Percentiles rank a stretch among this genome's conserved stretches.
Evolutionary conservation across 2,329 filamentous ascomycete species (phyloP).

Genomic region (Fusarium solani-melongenae): DNA sequence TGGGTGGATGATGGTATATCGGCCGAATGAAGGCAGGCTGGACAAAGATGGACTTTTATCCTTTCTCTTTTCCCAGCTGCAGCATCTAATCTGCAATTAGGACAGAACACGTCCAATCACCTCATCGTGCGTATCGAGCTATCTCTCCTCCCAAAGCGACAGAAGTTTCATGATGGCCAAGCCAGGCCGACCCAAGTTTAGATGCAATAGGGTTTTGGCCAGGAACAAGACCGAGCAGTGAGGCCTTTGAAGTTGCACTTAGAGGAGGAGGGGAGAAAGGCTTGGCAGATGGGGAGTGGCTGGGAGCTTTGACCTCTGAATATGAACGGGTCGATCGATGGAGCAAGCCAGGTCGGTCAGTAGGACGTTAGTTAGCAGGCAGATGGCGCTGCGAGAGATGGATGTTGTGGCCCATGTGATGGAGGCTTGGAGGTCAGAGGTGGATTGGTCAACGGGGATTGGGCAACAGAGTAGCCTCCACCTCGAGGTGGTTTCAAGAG

Average conservation of each 20-base stretch:
- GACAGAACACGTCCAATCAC: not conserved
- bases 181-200: not conserved
- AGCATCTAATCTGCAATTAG: not conserved
- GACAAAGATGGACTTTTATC: not conserved
- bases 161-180: not conserved
- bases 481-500: not conserved
- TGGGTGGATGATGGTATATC: not conserved
- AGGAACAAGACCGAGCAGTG: constrained; percentile 1
- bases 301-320: constrained; percentile 30
- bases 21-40: not conserved
- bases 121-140: not conserved
- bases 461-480: not conserved
- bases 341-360: not conserved
- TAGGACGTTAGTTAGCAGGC: not conserved
- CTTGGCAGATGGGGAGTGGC: constrained; percentile 19
- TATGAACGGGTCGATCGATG: not conserved
- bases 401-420: not conserved
- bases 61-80: not conserved
- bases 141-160: not conserved
- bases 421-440: not conserved
- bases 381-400: not conserved
- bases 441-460: not conserved
- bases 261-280: not conserved
- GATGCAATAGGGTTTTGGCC: constrained; percentile 1
- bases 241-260: not conserved